phyloP scores from a whole-genome alignment of 371 early-diverging fungal genomes.

The Gilbertella persicaria region DNA sequence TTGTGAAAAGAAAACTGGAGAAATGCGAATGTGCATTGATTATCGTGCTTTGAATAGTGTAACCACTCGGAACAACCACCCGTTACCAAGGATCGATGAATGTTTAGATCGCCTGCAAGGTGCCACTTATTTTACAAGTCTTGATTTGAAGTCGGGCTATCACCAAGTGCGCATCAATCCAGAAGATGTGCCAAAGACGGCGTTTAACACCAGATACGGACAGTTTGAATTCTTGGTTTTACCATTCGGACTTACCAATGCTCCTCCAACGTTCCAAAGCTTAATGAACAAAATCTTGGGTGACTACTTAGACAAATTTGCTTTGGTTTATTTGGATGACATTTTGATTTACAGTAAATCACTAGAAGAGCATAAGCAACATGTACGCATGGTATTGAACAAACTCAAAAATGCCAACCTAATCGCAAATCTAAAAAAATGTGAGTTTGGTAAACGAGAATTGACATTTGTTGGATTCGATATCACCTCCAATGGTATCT shows the following conservation, averaged over 20 bases:
- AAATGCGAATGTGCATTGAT: constrained; percentile 30
- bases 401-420: neutral
- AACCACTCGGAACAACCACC: constrained; percentile 46
- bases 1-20: constrained; percentile 48
- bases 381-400: neutral
- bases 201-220: constrained; percentile 45
- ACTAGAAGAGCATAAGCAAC: neutral
- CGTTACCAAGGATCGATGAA: constrained; percentile 37
- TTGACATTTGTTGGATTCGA: constrained; percentile 1
- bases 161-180: constrained; percentile 29
- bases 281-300: constrained; percentile 31
- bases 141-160: constrained; percentile 37
- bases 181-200: constrained; percentile 40
- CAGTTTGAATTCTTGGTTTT: constrained; percentile 50
- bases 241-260: constrained; percentile 63
- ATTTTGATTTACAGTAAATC: neutral
- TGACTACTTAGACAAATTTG: constrained; percentile 9
- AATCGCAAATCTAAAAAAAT: neutral
- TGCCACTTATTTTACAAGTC: constrained; percentile 29
- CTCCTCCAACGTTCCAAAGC: constrained; percentile 41
- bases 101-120: constrained; percentile 28
- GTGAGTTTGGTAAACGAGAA: neutral
- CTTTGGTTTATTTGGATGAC: constrained; percentile 6
- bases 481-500: neutral
- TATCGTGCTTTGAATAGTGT: constrained; percentile 37